Conservation (phyloP, 768 basidiomycete genomes). For the Lyophyllum decastes region DNA sequence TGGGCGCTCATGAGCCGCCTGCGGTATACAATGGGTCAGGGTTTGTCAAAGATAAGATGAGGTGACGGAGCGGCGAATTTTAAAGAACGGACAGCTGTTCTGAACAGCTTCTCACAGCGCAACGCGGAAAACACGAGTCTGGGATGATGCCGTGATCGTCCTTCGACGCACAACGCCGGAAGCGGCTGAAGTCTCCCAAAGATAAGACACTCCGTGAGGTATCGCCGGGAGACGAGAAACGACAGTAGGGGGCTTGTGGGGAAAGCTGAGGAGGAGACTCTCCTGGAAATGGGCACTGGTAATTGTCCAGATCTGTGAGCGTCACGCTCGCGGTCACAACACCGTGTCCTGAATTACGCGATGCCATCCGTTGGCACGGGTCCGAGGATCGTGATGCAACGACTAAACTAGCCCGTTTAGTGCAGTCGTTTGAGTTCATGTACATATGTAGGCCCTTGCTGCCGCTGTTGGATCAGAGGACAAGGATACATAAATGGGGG, state of each 20-base stretch:
- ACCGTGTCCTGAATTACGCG: not conserved
- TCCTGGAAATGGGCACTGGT: not conserved
- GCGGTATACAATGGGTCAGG: not conserved
- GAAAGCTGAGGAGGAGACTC: not conserved
- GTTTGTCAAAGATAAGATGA: not conserved
- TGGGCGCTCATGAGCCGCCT: slow-evolving; percentile 5
- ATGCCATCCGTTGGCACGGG: not conserved
- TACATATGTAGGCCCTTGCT: too few relatives aligned
- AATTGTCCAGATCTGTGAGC: not conserved
- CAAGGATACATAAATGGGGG: too few relatives aligned
- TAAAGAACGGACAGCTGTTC: not conserved
- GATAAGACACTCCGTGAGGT: not conserved
- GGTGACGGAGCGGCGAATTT: not conserved
- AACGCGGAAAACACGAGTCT: slow-evolving; percentile 21
- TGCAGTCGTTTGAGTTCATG: not conserved
- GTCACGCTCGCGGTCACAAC: not conserved
- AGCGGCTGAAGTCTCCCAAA: slow-evolving; percentile 5
- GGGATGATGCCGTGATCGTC: slow-evolving; percentile 5
- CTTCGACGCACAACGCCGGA: slow-evolving; percentile 5
- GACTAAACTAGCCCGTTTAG: not conserved
- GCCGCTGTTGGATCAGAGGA: too few relatives aligned
- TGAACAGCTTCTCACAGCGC: slow-evolving; percentile 13
- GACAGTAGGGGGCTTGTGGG: not conserved
- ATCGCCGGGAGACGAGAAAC: not conserved
- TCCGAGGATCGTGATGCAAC: not conserved